Base-by-base conservation (phyloP, 345 rosid genomes). In the Lepidium didymum region DNA sequence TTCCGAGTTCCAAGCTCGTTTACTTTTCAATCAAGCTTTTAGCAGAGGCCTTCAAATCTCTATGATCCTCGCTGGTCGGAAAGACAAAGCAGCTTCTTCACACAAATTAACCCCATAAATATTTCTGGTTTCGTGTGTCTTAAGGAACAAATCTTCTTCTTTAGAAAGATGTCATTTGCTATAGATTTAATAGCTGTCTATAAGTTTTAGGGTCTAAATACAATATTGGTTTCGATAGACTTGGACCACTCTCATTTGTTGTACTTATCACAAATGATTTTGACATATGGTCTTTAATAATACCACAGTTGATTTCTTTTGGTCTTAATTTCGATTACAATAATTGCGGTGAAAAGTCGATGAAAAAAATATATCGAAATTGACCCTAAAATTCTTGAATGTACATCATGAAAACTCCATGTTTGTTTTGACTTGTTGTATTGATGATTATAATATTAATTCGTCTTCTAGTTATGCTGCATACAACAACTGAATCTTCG, bases 11-110 rank as follows among this genome's bases (percentile, higher is more conserved):
- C 99, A 89, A 75, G 81, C 92, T 25, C 89, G 99, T 3, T 71
- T 91, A 54, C 93, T 94, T 33, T 91, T 94, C 89, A 91, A 94
- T 77, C 97, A 89, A 75, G 99, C 96, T 19, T 80, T 94, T 54
- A 87, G 97, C 67, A 85, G 93, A 89, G 99, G 99, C 40, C 83
- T 91, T 68, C 90, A 84, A 79, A 94, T 91, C 56, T 87, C 99
- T 15, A 86, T 85, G 92, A 89, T 94, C 81, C 92, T 83, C 0
- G 62, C 90, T 0, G 84, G 97, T n/a, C 87, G 74, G 75, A 79
- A 83, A 79, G 91, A 89, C 64, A 74, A 67, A 67, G 63, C 73
- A 52, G 43, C 57, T 25, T 60, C 73, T 52, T 67, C 77, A 1
- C 43, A 74, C 63, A 74, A 67, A 69, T 74, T 61, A 53, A 10